Conservation (phyloP, 768 basidiomycete genomes). For the Cystobasidium onofrii region DNA sequence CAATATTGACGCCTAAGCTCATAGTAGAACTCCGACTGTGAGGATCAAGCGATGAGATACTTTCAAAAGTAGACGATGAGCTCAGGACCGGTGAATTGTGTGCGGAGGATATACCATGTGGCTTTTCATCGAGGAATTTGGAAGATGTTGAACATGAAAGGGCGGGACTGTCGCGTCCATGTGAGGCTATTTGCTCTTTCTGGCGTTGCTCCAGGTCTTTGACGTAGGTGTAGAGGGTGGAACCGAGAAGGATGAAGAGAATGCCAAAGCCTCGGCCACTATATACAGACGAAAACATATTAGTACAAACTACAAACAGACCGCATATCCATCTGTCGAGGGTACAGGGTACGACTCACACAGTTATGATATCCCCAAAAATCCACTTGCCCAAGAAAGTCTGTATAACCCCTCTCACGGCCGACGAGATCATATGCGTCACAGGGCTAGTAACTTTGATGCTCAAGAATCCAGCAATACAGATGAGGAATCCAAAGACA, state of each 20-base stretch:
- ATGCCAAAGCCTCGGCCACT: slow-evolving; percentile 78
- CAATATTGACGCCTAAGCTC: neutral
- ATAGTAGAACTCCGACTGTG: neutral
- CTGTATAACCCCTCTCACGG: slow-evolving; percentile 87
- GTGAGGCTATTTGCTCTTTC: slow-evolving; percentile 11
- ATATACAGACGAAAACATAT: slow-evolving; percentile 1
- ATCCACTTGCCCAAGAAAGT: slow-evolving; percentile 71
- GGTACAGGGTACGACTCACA: too few relatives aligned
- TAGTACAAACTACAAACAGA: too few relatives aligned
- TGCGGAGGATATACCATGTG: neutral
- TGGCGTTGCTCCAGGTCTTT: slow-evolving; percentile 23
- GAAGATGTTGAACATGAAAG: neutral
- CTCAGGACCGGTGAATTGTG: slow-evolving; percentile 11
- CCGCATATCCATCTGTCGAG: too few relatives aligned
- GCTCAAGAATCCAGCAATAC: slow-evolving; percentile 79
- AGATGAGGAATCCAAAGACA: slow-evolving; percentile 83
- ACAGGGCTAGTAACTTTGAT: slow-evolving; percentile 97
- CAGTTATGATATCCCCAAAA: slow-evolving; percentile 58
- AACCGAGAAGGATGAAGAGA: slow-evolving; percentile 68
- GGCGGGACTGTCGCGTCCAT: neutral
- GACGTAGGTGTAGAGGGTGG: slow-evolving; percentile 56
- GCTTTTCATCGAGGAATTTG: neutral
- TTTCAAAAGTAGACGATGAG: neutral
- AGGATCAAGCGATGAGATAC: neutral
- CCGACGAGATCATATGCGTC: slow-evolving; percentile 86